Percentiles rank a stretch among this genome's conserved stretches.
Evolutionary conservation across 192 early-diverging fungal genomes (phyloP).

Genomic region (Radiomyces spectabilis): DNA sequence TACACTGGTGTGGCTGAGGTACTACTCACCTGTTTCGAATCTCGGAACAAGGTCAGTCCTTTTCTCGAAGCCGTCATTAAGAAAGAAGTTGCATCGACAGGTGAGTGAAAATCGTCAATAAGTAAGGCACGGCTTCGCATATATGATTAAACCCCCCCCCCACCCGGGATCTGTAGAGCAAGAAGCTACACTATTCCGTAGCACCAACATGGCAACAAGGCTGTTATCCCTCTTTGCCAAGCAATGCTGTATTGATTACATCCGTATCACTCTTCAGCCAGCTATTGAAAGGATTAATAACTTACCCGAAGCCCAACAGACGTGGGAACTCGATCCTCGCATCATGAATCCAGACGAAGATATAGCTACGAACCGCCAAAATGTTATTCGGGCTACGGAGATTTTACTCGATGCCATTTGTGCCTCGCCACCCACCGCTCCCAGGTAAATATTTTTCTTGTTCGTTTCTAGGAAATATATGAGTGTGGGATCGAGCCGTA

Average conservation of each 20-base stretch:
- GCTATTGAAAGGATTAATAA: slow-evolving; percentile 59
- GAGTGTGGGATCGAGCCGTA: too few relatives aligned
- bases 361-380: slow-evolving; percentile 59
- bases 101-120: too few relatives aligned
- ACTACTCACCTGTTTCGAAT: slow-evolving; percentile 64
- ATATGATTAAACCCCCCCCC: too few relatives aligned
- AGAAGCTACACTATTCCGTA: slow-evolving; percentile 78
- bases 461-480: slow-evolving; percentile 4
- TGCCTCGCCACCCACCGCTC: slow-evolving; percentile 54
- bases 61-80: slow-evolving; percentile 63
- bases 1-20: slow-evolving; percentile 66
- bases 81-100: slow-evolving; percentile 63
- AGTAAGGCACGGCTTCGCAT: too few relatives aligned
- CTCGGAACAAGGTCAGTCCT: slow-evolving; percentile 42
- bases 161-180: slow-evolving; percentile 30
- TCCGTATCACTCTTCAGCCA: slow-evolving; percentile 71
- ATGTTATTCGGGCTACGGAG: slow-evolving; percentile 67
- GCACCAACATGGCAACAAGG: slow-evolving; percentile 82
- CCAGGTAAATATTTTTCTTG: slow-evolving; percentile 29
- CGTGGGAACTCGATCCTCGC: slow-evolving; percentile 88
- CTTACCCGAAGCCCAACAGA: slow-evolving; percentile 51
- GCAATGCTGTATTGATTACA: slow-evolving; percentile 67
- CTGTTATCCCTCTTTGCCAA: slow-evolving; percentile 78
- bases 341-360: slow-evolving; percentile 56
- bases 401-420: slow-evolving; percentile 78